Conservation (phyloP, 2,329 filamentous ascomycete species). For the Monosporascus cannonballus region DNA sequence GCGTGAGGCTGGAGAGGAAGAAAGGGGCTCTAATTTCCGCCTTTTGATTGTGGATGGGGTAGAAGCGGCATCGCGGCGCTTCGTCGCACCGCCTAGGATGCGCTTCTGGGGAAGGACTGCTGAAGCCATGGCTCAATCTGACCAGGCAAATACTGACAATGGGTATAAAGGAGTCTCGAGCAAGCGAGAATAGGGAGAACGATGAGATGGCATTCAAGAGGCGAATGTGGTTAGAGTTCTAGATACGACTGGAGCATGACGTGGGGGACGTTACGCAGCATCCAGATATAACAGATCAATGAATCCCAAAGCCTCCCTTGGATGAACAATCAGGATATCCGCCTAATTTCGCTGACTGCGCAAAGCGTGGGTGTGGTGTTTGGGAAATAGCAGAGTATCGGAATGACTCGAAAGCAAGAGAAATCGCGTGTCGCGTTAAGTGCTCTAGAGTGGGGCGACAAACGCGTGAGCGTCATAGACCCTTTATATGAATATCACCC, state of each 20-base stretch:
- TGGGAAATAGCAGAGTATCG: no score
- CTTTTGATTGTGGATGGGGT: conserved; percentile 66
- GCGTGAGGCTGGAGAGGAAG: conserved; percentile 49
- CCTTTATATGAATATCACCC: neutral
- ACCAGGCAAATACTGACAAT: conserved; percentile 5
- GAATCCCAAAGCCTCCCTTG: neutral
- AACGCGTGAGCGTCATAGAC: neutral
- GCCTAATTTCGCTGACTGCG: neutral
- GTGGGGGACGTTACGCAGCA: neutral
- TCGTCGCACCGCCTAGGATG: conserved; percentile 62
- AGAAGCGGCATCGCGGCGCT: conserved; percentile 54
- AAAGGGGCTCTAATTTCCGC: conserved; percentile 65
- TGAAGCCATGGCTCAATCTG: conserved; percentile 36
- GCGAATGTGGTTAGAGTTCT: neutral
- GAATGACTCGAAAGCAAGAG: neutral
- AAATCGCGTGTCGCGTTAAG: neutral
- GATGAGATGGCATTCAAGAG: neutral
- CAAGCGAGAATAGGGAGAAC: neutral
- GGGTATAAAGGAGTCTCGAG: neutral
- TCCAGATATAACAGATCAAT: neutral
- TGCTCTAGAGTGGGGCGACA: neutral
- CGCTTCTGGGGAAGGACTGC: conserved; percentile 62
- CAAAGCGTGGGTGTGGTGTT: neutral
- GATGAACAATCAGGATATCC: neutral
- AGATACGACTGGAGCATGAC: neutral